Evolutionary conservation across 2,329 filamentous ascomycete species (phyloP).

Genomic region (Cladosporium phlei): DNA sequence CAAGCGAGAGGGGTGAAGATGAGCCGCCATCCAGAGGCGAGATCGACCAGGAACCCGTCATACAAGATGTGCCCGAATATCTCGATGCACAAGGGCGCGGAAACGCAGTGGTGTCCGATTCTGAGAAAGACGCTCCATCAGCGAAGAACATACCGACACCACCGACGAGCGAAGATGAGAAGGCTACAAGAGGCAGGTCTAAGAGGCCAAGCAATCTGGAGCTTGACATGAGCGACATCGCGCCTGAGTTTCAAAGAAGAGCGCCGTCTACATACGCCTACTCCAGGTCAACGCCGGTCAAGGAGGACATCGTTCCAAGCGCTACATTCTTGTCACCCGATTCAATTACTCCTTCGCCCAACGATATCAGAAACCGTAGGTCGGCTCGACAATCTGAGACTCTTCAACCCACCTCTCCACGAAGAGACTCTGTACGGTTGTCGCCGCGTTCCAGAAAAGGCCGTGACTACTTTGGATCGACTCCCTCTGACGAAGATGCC

Average conservation of each 20-base stretch:
- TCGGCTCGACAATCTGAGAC: slow-evolving; percentile 7
- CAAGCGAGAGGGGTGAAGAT: slow-evolving; percentile 41
- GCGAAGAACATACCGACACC: slow-evolving; percentile 28
- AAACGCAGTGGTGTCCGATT: slow-evolving; percentile 53
- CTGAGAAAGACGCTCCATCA: slow-evolving; percentile 15
- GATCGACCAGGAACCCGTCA: slow-evolving; percentile 63
- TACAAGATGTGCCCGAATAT: slow-evolving; percentile 52
- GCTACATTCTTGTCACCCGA: slow-evolving; percentile 48
- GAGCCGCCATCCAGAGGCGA: slow-evolving; percentile 59
- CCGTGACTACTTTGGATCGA: slow-evolving; percentile 24
- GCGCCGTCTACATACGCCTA: slow-evolving; percentile 45
- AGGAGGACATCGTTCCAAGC: slow-evolving; percentile 31
- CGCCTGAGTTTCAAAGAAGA: slow-evolving; percentile 38
- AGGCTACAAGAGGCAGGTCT: slow-evolving; percentile 20
- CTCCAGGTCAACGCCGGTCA: slow-evolving; percentile 34
- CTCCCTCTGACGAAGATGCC: slow-evolving; percentile 20
- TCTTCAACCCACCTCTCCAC: slow-evolving; percentile 21
- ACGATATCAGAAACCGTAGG: slow-evolving; percentile 9
- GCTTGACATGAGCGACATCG: slow-evolving; percentile 32
- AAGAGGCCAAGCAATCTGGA: slow-evolving; percentile 29
- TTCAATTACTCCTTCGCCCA: slow-evolving; percentile 37
- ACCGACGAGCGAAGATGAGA: slow-evolving; percentile 36
- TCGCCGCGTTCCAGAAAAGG: slow-evolving; percentile 21
- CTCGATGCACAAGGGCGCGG: slow-evolving; percentile 49
- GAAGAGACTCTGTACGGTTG: slow-evolving; percentile 22